Evolutionary conservation across 208 protist species (phyloP).

Genomic region (Leishmania mexicana): DNA sequence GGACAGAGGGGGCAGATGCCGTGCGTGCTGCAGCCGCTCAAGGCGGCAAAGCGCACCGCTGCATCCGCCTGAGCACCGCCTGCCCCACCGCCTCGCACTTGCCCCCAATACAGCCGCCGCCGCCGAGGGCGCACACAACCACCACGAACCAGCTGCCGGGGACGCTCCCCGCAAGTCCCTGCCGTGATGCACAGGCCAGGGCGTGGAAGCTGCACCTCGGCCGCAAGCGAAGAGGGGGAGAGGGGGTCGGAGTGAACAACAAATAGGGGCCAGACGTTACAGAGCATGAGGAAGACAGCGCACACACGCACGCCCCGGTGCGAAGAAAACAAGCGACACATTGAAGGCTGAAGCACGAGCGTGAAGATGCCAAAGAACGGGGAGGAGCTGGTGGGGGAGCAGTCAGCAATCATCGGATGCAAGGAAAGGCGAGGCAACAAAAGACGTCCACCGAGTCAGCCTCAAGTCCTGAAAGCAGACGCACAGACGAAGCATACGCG

Average conservation of each 20-base stretch:
- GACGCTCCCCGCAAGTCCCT: background rate
- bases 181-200: background rate
- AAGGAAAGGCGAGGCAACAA: background rate
- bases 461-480: background rate
- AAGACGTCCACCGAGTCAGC: background rate
- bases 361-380: background rate
- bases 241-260: background rate
- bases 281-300: background rate
- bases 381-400: background rate
- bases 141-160: background rate
- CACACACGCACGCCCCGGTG: background rate
- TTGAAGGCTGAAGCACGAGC: background rate
- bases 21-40: background rate
- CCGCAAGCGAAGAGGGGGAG: background rate
- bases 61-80: background rate
- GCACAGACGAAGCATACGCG: background rate
- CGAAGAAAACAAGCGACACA: background rate
- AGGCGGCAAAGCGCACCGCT: background rate
- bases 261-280: background rate
- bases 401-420: background rate
- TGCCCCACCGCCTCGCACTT: background rate
- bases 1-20: background rate
- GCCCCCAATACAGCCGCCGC: background rate
- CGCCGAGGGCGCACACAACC: background rate
- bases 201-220: background rate